Conservation (phyloP, 2,329 filamentous ascomycete genomes). For the Epichloe glyceriae region DNA sequence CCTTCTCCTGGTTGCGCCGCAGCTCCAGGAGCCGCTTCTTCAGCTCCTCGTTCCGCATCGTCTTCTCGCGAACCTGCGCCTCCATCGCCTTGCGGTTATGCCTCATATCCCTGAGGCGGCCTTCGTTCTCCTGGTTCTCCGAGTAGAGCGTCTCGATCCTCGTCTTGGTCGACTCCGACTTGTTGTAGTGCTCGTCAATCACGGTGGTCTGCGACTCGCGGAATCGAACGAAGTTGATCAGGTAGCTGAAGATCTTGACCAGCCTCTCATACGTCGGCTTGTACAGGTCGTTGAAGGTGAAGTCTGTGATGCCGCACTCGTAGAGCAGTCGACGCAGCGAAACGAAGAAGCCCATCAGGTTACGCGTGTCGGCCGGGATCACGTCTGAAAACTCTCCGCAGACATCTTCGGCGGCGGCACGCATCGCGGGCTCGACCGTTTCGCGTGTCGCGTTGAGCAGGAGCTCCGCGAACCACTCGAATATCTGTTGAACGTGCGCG, state of each 20-base stretch:
- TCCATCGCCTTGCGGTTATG: conserved; percentile 71
- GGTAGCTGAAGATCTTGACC: conserved; percentile 90
- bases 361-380: conserved; percentile 75
- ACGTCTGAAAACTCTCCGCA: conserved; percentile 76
- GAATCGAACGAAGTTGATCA: conserved; percentile 98
- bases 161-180: conserved; percentile 70
- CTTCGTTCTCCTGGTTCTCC: conserved; percentile 80
- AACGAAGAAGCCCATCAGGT: conserved; percentile 91
- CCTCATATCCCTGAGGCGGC: conserved; percentile 66
- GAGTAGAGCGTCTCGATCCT: conserved; percentile 75
- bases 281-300: conserved; percentile 85
- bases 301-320: conserved; percentile 87
- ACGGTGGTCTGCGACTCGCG: conserved; percentile 80
- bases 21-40: conserved; percentile 73
- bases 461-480: conserved; percentile 93
- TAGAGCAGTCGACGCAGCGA: conserved; percentile 66
- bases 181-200: conserved; percentile 91
- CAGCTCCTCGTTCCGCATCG: conserved; percentile 72
- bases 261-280: conserved; percentile 81
- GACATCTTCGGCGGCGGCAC: conserved; percentile 76
- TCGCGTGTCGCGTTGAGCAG: conserved; percentile 89
- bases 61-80: conserved; percentile 69
- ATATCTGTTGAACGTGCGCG: conserved; percentile 89
- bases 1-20: conserved; percentile 67
- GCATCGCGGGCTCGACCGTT: conserved; percentile 89